phyloP scores from a whole-genome alignment of 2,329 filamentous ascomycete species.

The Fusarium annulatum region DNA sequence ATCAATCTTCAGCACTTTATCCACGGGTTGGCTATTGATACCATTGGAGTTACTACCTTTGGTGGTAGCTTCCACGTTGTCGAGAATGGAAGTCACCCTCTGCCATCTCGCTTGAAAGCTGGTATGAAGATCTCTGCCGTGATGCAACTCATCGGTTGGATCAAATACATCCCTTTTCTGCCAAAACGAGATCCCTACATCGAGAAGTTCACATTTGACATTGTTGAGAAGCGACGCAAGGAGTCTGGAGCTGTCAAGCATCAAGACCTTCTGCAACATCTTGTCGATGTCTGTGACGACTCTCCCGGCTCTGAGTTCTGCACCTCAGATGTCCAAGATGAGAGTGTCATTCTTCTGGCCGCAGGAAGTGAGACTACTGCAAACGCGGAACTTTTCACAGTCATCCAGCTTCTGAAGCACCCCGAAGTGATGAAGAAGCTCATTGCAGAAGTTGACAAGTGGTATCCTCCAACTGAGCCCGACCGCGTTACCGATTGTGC shows the following conservation, averaged over 20 bases:
- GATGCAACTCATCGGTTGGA: slow-evolving; percentile 1
- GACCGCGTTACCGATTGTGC: neutral
- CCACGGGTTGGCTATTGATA: neutral
- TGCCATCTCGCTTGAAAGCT: neutral
- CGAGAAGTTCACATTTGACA: neutral
- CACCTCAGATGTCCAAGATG: neutral
- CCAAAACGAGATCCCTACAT: slow-evolving; percentile 4
- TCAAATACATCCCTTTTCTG: slow-evolving; percentile 1
- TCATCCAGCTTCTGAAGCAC: slow-evolving; percentile 3
- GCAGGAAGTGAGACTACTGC: slow-evolving; percentile 3
- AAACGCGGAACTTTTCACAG: slow-evolving; percentile 1
- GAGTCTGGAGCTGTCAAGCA: neutral
- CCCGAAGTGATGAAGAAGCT: slow-evolving; percentile 1
- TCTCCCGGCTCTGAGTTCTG: neutral
- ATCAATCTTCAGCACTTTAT: slow-evolving; percentile 6
- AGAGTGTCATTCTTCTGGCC: slow-evolving; percentile 1
- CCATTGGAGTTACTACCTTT: slow-evolving; percentile 1
- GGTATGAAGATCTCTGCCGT: slow-evolving; percentile 6
- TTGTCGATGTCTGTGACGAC: slow-evolving; percentile 3
- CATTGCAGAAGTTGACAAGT: slow-evolving; percentile 2
- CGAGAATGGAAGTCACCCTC: slow-evolving; percentile 3
- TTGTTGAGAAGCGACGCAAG: slow-evolving; percentile 1
- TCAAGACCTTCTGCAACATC: slow-evolving; percentile 3
- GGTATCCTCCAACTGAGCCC: neutral
- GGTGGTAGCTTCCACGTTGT: slow-evolving; percentile 1